A percentile compares a stretch with the other conserved stretches of the same genome.
phyloP scores from a whole-genome alignment of 805 yeast species.

The Vanderwaltozyma verrucispora region DNA sequence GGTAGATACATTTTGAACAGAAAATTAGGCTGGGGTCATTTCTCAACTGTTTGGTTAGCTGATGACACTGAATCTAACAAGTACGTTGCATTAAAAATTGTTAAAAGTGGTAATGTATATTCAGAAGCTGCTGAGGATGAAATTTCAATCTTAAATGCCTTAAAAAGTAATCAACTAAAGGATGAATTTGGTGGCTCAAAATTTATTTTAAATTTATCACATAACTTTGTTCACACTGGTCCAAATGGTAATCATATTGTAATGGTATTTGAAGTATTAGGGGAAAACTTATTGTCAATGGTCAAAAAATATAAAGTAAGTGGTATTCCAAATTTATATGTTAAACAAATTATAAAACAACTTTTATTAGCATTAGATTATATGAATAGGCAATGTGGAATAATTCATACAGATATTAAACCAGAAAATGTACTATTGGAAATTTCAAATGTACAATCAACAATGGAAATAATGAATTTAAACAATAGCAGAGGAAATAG shows the following conservation, averaged over 20 bases:
- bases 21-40: conserved; percentile 98
- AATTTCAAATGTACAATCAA: conserved; percentile 65
- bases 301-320: conserved; percentile 66
- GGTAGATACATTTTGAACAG: conserved; percentile 73
- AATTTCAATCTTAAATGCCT: conserved; percentile 62
- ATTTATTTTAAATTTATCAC: conserved; percentile 70
- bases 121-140: conserved; percentile 94
- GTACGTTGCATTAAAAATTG: conserved; percentile 92
- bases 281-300: conserved; percentile 81
- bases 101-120: conserved; percentile 80
- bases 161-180: conserved; percentile 26
- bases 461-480: conserved; percentile 49
- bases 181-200: conserved; percentile 43
- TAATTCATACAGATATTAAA: conserved; percentile 57
- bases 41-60: conserved; percentile 92
- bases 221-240: conserved; percentile 77
- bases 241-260: conserved; percentile 89
- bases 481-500: conserved; percentile 27
- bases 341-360: conserved; percentile 78
- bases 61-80: conserved; percentile 40
- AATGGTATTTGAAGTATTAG: conserved; percentile 96
- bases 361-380: conserved; percentile 56
- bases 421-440: conserved; percentile 63
- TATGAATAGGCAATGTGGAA: conserved; percentile 54
- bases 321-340: conserved; percentile 64